A percentile compares a stretch with the other conserved stretches of the same genome.
Conservation (phyloP, 192 early-diverging fungal species). For the Backusella liffmaniae region DNA sequence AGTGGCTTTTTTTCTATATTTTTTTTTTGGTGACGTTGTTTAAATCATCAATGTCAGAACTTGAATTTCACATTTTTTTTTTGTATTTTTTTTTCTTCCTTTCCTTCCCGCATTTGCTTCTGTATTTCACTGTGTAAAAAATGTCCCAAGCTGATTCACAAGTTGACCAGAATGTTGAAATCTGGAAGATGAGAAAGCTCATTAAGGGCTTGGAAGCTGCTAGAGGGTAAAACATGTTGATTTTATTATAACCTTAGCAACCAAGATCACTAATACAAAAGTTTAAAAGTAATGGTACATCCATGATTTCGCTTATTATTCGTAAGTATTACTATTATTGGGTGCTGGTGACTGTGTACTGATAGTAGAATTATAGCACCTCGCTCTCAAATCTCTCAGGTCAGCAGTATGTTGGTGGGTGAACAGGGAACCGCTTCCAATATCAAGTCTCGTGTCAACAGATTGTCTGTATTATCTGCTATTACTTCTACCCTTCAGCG, state of each 20-base stretch:
- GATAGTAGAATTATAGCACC: constrained; percentile 48
- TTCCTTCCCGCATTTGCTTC: neutral
- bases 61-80: neutral
- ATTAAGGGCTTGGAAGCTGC: constrained; percentile 95
- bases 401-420: constrained; percentile 91
- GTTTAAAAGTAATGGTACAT: constrained; percentile 84
- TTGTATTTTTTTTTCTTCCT: neutral
- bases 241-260: neutral
- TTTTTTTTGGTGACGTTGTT: constrained; percentile 5
- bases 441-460: constrained; percentile 99
- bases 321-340: constrained; percentile 47
- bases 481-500: constrained; percentile 97
- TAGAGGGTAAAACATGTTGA: constrained; percentile 63
- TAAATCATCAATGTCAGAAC: neutral
- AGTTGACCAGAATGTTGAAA: constrained; percentile 77
- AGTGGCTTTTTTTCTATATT: constrained; percentile 59
- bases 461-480: constrained; percentile 93
- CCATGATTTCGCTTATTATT: constrained; percentile 98
- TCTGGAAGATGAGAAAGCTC: constrained; percentile 99
- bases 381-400: constrained; percentile 88
- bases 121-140: neutral
- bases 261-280: neutral
- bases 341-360: neutral
- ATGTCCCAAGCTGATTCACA: constrained; percentile 10
- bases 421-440: constrained; percentile 99